phyloP scores from a whole-genome alignment of 2,329 filamentous ascomycete genomes.

The Colletotrichum filicis region DNA sequence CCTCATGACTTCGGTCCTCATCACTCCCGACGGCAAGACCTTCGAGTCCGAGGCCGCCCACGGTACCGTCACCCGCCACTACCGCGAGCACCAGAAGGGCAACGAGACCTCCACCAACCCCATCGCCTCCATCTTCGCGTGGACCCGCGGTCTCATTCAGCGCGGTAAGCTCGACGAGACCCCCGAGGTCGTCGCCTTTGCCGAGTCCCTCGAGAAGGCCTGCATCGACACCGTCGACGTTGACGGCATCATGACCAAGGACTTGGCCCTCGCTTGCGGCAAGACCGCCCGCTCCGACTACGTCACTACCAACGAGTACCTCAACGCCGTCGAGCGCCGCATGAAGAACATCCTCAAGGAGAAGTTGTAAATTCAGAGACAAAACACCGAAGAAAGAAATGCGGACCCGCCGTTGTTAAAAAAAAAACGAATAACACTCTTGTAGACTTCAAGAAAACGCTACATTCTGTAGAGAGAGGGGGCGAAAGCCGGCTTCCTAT shows the following conservation, averaged over 20 bases:
- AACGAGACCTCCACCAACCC: slow-evolving; percentile 98
- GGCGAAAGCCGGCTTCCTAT: not conserved
- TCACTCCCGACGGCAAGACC: slow-evolving; percentile 95
- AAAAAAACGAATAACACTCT: not conserved
- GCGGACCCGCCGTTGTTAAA: not conserved
- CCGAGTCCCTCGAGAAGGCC: slow-evolving; percentile 90
- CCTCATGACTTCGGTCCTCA: slow-evolving; percentile 97
- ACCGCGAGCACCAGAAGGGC: slow-evolving; percentile 98
- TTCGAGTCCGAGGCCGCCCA: slow-evolving; percentile 98
- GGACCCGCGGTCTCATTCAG: slow-evolving; percentile 94
- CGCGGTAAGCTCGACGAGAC: slow-evolving; percentile 92
- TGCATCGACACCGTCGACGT: slow-evolving; percentile 94
- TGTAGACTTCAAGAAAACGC: not conserved
- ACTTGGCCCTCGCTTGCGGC: slow-evolving; percentile 93
- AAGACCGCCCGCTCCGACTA: slow-evolving; percentile 86
- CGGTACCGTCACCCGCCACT: slow-evolving; percentile 98
- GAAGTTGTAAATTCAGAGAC: slow-evolving; percentile 68
- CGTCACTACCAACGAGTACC: slow-evolving; percentile 92
- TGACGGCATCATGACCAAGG: slow-evolving; percentile 99
- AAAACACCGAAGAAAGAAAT: not conserved
- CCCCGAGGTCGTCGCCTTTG: slow-evolving; percentile 92
- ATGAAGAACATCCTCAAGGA: slow-evolving; percentile 83
- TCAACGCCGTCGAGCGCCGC: slow-evolving; percentile 90
- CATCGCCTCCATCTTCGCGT: slow-evolving; percentile 98
- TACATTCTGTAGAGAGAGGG: not conserved